phyloP scores from a whole-genome alignment of 495 filamentous ascomycete genomes.

The Aspergillus funiculosus region DNA sequence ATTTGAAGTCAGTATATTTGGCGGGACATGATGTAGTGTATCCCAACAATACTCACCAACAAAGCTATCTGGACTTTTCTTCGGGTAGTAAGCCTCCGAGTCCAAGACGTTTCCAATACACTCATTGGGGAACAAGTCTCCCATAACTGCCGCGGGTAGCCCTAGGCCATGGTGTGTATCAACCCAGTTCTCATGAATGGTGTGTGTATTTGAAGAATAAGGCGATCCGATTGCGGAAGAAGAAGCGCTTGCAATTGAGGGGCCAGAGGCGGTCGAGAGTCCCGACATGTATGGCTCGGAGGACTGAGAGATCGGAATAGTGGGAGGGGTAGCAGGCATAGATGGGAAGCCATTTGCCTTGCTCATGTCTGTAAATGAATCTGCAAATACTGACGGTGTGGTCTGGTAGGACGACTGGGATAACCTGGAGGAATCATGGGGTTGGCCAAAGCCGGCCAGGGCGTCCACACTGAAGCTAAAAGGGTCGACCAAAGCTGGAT shows the following conservation, averaged over 20 bases:
- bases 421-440: conserved; percentile 21
- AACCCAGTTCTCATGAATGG: conserved; percentile 56
- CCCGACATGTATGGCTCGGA: conserved; percentile 47
- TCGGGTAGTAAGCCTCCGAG: conserved; percentile 43
- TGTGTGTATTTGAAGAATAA: conserved; percentile 57
- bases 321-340: conserved; percentile 36
- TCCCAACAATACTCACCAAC: conserved; percentile 81
- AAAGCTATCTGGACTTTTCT: conserved; percentile 59
- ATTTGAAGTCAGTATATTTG: not conserved
- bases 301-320: conserved; percentile 25
- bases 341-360: conserved; percentile 30
- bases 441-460: conserved; percentile 24
- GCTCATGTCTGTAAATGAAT: conserved; percentile 25
- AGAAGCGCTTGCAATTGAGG: conserved; percentile 61
- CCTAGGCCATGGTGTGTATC: conserved; percentile 57
- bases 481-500: conserved; percentile 32
- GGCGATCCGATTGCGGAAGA: conserved; percentile 83
- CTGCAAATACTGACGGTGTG: conserved; percentile 21
- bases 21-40: conserved; percentile 4
- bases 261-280: conserved; percentile 58
- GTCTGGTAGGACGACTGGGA: conserved; percentile 29
- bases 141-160: conserved; percentile 62
- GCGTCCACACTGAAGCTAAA: conserved; percentile 29
- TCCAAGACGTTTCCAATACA: conserved; percentile 33
- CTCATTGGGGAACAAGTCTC: conserved; percentile 51